Evolutionary conservation across 345 rosid species (phyloP).

Genomic region (Nephelium lappaceum): DNA sequence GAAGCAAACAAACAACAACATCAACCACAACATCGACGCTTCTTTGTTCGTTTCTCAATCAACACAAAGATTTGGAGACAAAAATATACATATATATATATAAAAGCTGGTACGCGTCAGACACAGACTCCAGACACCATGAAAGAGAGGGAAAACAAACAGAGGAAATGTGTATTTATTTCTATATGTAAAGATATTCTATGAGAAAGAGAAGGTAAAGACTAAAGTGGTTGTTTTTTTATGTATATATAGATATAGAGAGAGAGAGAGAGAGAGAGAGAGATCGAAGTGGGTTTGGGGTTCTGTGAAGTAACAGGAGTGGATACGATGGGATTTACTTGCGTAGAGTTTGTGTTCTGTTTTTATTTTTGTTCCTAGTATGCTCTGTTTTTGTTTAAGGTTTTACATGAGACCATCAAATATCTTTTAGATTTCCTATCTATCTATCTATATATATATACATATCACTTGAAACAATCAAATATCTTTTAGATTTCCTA

Average conservation of each 20-base stretch:
- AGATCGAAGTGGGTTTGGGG: background rate
- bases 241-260: background rate
- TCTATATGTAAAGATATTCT: too few species aligned
- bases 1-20: constrained; percentile 20
- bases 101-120: background rate
- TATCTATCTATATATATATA: too few species aligned
- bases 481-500: too few species aligned
- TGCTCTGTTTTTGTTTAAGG: background rate
- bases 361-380: too few species aligned
- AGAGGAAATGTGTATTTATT: background rate
- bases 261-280: background rate
- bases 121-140: background rate
- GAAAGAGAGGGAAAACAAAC: background rate
- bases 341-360: background rate
- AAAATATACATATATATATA: background rate
- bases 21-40: constrained; percentile 38
- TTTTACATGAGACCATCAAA: background rate
- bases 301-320: background rate
- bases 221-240: background rate
- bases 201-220: constrained; percentile 10
- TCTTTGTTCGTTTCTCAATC: background rate
- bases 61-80: background rate
- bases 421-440: background rate
- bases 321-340: background rate
- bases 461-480: too few species aligned